Base-by-base conservation (phyloP, 2,329 filamentous ascomycete genomes). In the Trichoderma asperellum region DNA sequence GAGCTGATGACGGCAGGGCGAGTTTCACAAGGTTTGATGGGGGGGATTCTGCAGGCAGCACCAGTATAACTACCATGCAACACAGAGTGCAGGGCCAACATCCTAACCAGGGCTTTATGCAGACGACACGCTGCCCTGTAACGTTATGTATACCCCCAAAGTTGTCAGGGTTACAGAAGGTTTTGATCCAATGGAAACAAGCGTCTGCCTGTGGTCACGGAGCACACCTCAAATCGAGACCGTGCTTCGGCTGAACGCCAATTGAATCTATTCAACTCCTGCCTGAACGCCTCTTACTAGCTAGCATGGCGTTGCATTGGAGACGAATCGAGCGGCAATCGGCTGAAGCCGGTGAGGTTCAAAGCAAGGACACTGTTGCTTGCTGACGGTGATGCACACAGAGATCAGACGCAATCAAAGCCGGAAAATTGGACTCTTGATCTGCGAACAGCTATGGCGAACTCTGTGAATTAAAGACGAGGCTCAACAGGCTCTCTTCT, bases 81-180 rank as follows among this genome's bases (percentile, higher is more conserved):
- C 35, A 10, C 21, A 14, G 27, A 43, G 24, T 27, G 37, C 61
- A 56, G 34, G 61, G 18, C 53, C 21, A n/a, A 24, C 49, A 56
- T 64, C 49, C 49, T 56, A 24, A 32, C 52, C 18, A 34, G 61
- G 61, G 18, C 21, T 56, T 34, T 64, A 56, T 64, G 49, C 61
- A 64, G 61, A 43, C 18, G 56, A 64, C 29, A 34, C 2, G n/a
- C 34, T 58, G 60, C 47, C 63, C 63, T 47, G 37, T 57, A 66
- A 64, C 34, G 49, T 55, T 37, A 55, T 58, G 27, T 58, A 34
- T 57, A 47, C 63, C 21, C 29, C 18, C 27, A 16, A 35, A 24
- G 35, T n/a, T 11, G 27, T 35, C 53, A 24, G 53, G 53, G 53
- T 56, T 47, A n/a, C 24, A 49, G 37, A 24, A 47, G 5, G 35